Conservation (phyloP, 2,329 filamentous ascomycete genomes). For the Fonsecaea erecta region DNA sequence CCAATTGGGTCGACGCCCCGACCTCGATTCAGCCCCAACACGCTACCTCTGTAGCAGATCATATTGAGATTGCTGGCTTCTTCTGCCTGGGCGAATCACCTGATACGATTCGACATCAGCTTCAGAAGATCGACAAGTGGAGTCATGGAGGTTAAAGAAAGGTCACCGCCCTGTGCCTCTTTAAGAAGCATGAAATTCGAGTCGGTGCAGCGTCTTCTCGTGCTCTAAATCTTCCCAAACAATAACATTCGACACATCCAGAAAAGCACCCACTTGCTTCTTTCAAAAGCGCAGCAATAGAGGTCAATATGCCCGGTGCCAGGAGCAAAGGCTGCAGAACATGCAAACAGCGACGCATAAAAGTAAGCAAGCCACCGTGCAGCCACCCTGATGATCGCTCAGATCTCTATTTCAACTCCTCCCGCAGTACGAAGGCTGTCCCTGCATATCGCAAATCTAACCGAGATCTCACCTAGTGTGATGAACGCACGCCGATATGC, state of each 20-base stretch:
- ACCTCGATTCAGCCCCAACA: neutral
- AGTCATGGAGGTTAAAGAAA: neutral
- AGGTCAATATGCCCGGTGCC: constrained; percentile 4
- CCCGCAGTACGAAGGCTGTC: neutral
- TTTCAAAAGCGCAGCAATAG: neutral
- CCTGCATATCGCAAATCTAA: constrained; percentile 13
- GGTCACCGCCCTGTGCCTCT: neutral
- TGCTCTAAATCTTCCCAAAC: neutral
- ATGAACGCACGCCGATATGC: constrained; percentile 15
- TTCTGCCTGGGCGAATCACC: neutral
- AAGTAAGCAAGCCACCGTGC: too few relatives aligned
- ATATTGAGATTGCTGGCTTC: neutral
- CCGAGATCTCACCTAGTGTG: constrained; percentile 13
- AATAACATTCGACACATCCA: neutral
- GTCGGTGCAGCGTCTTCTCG: neutral
- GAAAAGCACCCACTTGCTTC: neutral
- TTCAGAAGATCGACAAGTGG: neutral
- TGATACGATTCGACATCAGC: neutral
- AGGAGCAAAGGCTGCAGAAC: constrained; percentile 9
- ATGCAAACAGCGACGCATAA: constrained; percentile 19
- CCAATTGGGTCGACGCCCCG: neutral
- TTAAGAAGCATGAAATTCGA: neutral
- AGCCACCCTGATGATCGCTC: constrained; percentile 1
- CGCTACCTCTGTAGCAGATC: neutral
- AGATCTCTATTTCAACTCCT: neutral